Conservation (phyloP, 169 alveolate species). For the Plasmodium relictum region DNA sequence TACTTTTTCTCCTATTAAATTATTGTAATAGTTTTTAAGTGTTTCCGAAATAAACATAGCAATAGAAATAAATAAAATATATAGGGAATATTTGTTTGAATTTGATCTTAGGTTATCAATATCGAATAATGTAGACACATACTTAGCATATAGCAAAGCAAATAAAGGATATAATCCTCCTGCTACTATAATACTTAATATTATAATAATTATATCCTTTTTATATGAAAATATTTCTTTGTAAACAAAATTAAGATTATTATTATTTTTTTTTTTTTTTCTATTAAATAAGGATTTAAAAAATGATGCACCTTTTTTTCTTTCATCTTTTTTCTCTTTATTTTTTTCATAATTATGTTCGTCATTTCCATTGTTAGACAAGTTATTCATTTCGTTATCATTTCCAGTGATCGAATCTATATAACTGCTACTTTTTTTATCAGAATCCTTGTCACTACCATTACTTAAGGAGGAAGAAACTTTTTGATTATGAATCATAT, state of each 20-base stretch:
- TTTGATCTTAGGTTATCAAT: constrained; percentile 26
- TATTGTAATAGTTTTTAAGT: constrained; percentile 54
- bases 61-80: constrained; percentile 40
- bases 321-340: neutral
- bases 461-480: constrained; percentile 4
- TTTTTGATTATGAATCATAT: constrained; percentile 76
- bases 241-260: constrained; percentile 29
- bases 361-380: neutral
- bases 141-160: constrained; percentile 63
- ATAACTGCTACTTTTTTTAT: constrained; percentile 46
- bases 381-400: constrained; percentile 1
- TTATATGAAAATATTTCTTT: constrained; percentile 66
- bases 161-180: constrained; percentile 75
- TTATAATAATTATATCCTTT: constrained; percentile 33
- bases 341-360: neutral
- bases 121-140: constrained; percentile 48
- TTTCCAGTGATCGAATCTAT: constrained; percentile 28
- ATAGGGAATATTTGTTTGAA: constrained; percentile 47
- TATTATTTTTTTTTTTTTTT: constrained; percentile 32
- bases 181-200: constrained; percentile 51
- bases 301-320: constrained; percentile 1
- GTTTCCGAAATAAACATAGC: constrained; percentile 73
- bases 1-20: constrained; percentile 70
- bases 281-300: constrained; percentile 42
- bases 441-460: constrained; percentile 23